Percentiles rank a stretch among this genome's conserved stretches.
phyloP scores from a whole-genome alignment of 2,329 filamentous ascomycete genomes.

The Alternaria sp. region DNA sequence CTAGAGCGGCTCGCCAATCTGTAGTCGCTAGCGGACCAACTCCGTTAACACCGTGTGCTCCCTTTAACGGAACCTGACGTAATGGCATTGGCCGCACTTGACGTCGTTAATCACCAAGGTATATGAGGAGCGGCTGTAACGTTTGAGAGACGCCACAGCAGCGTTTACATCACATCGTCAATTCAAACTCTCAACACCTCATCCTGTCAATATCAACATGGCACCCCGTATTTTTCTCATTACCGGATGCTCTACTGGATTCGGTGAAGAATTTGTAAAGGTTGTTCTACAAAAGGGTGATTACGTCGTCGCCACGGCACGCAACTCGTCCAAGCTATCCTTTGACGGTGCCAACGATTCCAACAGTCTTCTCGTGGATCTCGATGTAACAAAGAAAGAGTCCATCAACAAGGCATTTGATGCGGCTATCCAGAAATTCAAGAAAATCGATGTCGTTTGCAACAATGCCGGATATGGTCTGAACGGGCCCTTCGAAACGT shows the following conservation, averaged over 20 bases:
- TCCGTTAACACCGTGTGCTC: conserved; percentile 7
- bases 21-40: not conserved
- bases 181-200: not conserved
- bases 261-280: conserved; percentile 57
- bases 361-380: conserved; percentile 60
- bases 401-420: conserved; percentile 60
- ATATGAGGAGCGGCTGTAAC: conserved; percentile 2
- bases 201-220: conserved; percentile 36
- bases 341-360: conserved; percentile 53
- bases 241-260: conserved; percentile 59
- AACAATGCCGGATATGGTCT: conserved; percentile 70
- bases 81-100: conserved; percentile 4
- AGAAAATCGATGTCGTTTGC: conserved; percentile 66
- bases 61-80: conserved; percentile 2
- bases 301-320: conserved; percentile 57
- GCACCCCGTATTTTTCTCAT: conserved; percentile 58
- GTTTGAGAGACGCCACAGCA: not conserved
- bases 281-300: conserved; percentile 55
- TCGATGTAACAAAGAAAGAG: conserved; percentile 61
- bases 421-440: conserved; percentile 59
- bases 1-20: not conserved
- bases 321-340: conserved; percentile 55
- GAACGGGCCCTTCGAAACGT: conserved; percentile 62
- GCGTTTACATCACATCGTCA: not conserved
- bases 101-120: not conserved